Conservation (phyloP, 805 yeast genomes). For the Cyberlindnera lachancei region DNA sequence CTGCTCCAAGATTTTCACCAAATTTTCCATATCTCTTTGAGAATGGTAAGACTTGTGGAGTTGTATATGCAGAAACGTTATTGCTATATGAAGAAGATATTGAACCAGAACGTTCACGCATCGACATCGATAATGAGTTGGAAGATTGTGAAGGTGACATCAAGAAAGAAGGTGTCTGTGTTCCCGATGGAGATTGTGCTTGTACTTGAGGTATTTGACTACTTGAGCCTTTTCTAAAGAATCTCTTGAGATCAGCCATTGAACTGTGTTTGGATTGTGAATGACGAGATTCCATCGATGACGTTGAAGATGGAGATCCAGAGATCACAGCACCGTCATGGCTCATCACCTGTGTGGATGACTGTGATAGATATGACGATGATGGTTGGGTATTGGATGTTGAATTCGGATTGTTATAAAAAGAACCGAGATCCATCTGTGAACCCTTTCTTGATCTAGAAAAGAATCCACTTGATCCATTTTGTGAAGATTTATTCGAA, state of each 20-base stretch:
- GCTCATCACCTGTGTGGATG: not conserved
- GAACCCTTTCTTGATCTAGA: conserved; percentile 36
- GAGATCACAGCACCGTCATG: conserved; percentile 10
- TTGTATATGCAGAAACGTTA: conserved; percentile 29
- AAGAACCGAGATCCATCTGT: conserved; percentile 21
- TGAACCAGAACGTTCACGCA: conserved; percentile 20
- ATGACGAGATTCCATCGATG: conserved; percentile 18
- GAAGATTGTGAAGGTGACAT: conserved; percentile 7
- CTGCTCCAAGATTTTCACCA: conserved; percentile 86
- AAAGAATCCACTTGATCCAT: conserved; percentile 37
- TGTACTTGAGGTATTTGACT: too few relatives aligned
- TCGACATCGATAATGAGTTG: not conserved
- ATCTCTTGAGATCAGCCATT: conserved; percentile 70
- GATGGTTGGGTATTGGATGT: conserved; percentile 1
- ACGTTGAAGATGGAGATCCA: conserved; percentile 21
- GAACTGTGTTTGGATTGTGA: conserved; percentile 54
- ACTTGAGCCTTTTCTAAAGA: conserved; percentile 45
- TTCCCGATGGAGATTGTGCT: conserved; percentile 19
- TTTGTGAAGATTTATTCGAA: conserved; percentile 19
- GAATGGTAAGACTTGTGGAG: conserved; percentile 43
- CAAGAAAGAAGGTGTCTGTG: conserved; percentile 2
- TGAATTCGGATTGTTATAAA: conserved; percentile 17
- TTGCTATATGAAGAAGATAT: conserved; percentile 29
- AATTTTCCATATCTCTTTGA: conserved; percentile 72
- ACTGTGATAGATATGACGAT: not conserved